Percentiles rank a stretch among this genome's conserved stretches.
Conservation (phyloP, 2,329 filamentous ascomycete genomes). For the Purpureocillium lavendulum region DNA sequence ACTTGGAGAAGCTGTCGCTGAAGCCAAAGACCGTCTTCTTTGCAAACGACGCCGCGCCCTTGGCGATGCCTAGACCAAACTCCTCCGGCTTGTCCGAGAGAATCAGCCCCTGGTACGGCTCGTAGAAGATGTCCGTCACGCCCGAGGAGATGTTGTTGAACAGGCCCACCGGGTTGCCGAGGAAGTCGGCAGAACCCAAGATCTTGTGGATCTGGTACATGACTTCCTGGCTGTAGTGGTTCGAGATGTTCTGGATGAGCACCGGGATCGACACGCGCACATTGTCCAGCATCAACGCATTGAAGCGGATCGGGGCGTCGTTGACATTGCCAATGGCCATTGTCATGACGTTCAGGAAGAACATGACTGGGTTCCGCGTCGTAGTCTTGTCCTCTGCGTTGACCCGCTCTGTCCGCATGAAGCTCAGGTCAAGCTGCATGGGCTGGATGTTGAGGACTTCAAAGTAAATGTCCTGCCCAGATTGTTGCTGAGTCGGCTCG, state of each 20-base stretch:
- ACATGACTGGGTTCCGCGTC: slow-evolving; percentile 91
- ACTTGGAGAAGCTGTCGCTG: slow-evolving; percentile 94
- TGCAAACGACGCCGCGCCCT: slow-evolving; percentile 91
- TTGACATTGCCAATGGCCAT: slow-evolving; percentile 99
- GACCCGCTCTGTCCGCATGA: slow-evolving; percentile 91
- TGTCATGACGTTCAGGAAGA: slow-evolving; percentile 95
- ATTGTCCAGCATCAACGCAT: slow-evolving; percentile 90
- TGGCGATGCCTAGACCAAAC: slow-evolving; percentile 88
- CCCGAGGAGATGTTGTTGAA: slow-evolving; percentile 99
- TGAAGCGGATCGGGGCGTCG: slow-evolving; percentile 88
- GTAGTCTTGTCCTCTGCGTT: slow-evolving; percentile 93
- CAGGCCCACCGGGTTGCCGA: slow-evolving; percentile 92
- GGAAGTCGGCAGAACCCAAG: slow-evolving; percentile 91
- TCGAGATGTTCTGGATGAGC: slow-evolving; percentile 77
- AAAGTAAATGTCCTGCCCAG: slow-evolving; percentile 94
- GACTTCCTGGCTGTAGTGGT: slow-evolving; percentile 94
- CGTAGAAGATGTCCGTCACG: slow-evolving; percentile 97
- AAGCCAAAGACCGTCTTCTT: slow-evolving; percentile 99
- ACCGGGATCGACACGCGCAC: slow-evolving; percentile 82
- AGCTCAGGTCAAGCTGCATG: slow-evolving; percentile 95
- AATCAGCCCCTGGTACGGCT: slow-evolving; percentile 95
- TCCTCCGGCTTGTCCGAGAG: slow-evolving; percentile 94
- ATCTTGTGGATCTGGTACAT: slow-evolving; percentile 96
- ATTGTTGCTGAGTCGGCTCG: slow-evolving; percentile 75
- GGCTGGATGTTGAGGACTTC: slow-evolving; percentile 94